Evolutionary conservation across 2,329 filamentous ascomycete genomes (phyloP).

Genomic region (Aspergillus puulaauensis): DNA sequence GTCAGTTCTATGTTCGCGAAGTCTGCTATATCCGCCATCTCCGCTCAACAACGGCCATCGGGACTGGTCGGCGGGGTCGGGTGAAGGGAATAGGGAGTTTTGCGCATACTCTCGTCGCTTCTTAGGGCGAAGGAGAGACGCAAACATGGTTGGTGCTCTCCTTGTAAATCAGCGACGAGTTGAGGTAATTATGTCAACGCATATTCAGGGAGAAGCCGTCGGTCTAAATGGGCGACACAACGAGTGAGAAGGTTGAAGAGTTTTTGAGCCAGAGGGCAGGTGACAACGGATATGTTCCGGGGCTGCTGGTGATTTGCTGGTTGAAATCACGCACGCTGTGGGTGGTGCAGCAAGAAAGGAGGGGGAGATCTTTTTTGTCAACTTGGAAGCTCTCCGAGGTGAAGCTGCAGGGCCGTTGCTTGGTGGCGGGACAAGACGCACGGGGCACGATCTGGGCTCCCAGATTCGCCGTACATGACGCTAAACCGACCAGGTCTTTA

Average conservation of each 20-base stretch:
- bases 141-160: conserved; percentile 26
- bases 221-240: not conserved
- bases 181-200: not conserved
- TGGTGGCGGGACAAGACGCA: conserved; percentile 6
- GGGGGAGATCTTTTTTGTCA: not conserved
- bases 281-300: not conserved
- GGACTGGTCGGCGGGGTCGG: conserved; percentile 24
- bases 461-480: conserved; percentile 3
- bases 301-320: conserved; percentile 13
- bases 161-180: not conserved
- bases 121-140: conserved; percentile 32
- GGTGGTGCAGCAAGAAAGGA: conserved; percentile 8
- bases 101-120: conserved; percentile 26
- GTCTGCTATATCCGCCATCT: conserved; percentile 19
- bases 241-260: not conserved
- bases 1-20: conserved; percentile 23
- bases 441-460: conserved; percentile 1
- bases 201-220: not conserved
- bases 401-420: conserved; percentile 8
- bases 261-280: not conserved
- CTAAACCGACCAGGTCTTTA: conserved; percentile 7
- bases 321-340: conserved; percentile 14
- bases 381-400: conserved; percentile 1
- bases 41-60: conserved; percentile 20
- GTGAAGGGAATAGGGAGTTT: conserved; percentile 30